phyloP scores from a whole-genome alignment of 371 early-diverging fungal species.

The Chytridium lagenaria region DNA sequence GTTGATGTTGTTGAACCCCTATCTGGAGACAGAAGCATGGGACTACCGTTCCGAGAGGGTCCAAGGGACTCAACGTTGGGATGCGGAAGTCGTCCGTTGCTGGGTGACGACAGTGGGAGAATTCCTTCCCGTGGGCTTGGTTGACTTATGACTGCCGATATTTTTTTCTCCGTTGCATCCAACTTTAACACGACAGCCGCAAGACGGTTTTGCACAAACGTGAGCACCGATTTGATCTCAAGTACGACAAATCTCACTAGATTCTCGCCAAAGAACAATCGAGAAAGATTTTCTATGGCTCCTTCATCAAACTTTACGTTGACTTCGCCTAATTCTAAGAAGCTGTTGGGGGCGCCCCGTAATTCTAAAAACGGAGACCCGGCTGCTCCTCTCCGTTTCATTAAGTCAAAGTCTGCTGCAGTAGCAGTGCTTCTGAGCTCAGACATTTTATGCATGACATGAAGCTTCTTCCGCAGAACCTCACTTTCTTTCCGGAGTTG shows the following conservation, averaged over 20 bases:
- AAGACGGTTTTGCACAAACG: background rate
- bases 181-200: background rate
- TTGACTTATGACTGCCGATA: background rate
- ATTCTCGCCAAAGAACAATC: no score
- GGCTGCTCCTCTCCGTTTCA: background rate
- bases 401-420: background rate
- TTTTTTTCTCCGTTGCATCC: background rate
- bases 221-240: background rate
- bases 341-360: background rate
- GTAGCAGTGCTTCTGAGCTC: background rate
- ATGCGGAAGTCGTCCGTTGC: no score
- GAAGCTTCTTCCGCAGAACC: background rate
- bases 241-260: background rate
- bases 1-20: background rate
- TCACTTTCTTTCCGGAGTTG: constrained; percentile 12
- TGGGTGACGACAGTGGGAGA: background rate
- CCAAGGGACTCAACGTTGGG: background rate
- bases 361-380: background rate
- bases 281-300: background rate
- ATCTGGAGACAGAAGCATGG: background rate
- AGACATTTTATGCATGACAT: constrained; percentile 16
- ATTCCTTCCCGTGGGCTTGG: background rate
- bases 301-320: background rate
- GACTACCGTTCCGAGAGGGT: background rate
- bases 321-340: constrained; percentile 43